These are phyloP conservation scores for Hygrocybe punicea DNA, from an alignment of 768 basidiomycete species.

Conservation along the genomic window DNA sequence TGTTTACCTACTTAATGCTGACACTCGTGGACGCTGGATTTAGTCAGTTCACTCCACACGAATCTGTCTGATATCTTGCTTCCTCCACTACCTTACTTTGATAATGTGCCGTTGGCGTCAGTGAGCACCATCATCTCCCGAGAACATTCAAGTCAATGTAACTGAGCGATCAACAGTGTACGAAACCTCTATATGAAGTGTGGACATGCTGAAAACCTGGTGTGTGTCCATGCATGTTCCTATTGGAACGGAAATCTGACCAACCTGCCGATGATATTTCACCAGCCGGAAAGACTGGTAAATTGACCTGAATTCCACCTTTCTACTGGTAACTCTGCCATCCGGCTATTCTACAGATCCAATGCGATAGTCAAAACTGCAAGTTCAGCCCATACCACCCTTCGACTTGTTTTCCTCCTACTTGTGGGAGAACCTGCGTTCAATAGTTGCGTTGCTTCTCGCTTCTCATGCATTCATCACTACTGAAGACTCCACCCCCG, in stretches of 20 bases:
- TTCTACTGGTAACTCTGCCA: conserved; percentile 15
- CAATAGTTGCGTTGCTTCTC: conserved; percentile 43
- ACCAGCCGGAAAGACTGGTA: conserved; percentile 31
- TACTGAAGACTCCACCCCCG: conserved; percentile 1
- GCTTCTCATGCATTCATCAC: neutral
- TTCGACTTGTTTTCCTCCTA: conserved; percentile 31
- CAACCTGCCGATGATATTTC: neutral
- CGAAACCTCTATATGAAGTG: conserved; percentile 49
- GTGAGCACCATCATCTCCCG: conserved; percentile 35
- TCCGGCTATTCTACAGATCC: conserved; percentile 34
- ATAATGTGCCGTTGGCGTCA: conserved; percentile 55
- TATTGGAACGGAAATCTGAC: neutral
- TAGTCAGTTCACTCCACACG: too few relatives aligned
- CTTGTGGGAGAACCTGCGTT: conserved; percentile 41
- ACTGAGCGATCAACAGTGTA: conserved; percentile 31
- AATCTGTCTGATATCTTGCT: too few relatives aligned
- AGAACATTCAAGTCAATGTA: neutral
- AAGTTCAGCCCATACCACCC: conserved; percentile 53
- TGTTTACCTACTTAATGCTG: too few relatives aligned
- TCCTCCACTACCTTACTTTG: conserved; percentile 2
- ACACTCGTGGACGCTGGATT: too few relatives aligned
- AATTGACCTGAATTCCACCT: conserved; percentile 1
- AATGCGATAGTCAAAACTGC: conserved; percentile 46
- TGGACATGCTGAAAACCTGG: conserved; percentile 44
- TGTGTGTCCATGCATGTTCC: conserved; percentile 24